Evolutionary conservation across 176 grass and related monocot species (phyloP).

Genomic region (Cocos nucifera): DNA sequence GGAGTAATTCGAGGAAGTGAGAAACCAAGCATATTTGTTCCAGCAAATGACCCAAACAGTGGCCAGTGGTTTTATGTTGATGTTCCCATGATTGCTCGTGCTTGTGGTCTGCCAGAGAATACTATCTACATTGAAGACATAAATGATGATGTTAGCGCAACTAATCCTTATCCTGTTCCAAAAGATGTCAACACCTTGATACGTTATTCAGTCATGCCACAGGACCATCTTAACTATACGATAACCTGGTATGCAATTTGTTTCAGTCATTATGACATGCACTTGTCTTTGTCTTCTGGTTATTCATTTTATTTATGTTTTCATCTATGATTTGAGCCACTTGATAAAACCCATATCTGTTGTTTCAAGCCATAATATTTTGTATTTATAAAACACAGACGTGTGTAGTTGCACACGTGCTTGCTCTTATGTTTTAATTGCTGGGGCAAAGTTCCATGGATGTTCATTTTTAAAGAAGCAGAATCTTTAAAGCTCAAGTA

Average conservation of each 20-base stretch:
- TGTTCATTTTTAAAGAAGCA: no score
- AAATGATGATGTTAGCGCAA: constrained; percentile 54
- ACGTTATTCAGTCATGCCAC: constrained; percentile 79
- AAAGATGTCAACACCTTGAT: constrained; percentile 88
- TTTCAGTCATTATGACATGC: neutral
- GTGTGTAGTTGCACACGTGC: no score
- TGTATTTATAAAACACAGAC: no score
- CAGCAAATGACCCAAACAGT: constrained; percentile 64
- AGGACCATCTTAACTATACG: constrained; percentile 83
- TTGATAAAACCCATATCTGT: no score
- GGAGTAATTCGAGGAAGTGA: constrained; percentile 92
- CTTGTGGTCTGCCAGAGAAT: constrained; percentile 64
- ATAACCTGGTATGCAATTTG: constrained; percentile 54
- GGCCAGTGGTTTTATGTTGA: constrained; percentile 96
- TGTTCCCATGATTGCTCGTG: constrained; percentile 66
- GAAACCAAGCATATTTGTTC: constrained; percentile 93
- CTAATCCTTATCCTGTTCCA: constrained; percentile 86
- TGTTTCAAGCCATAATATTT: no score
- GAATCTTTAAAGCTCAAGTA: no score
- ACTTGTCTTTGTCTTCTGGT: neutral
- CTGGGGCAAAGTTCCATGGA: no score
- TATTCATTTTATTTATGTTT: neutral
- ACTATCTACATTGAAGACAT: constrained; percentile 74
- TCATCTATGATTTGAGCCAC: no score
- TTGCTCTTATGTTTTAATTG: no score